Evolutionary conservation across 2,329 filamentous ascomycete genomes (phyloP), one percentile per base, ranked within the genome.

Genomic region (Phaeosphaeriaceae sp.): DNA sequence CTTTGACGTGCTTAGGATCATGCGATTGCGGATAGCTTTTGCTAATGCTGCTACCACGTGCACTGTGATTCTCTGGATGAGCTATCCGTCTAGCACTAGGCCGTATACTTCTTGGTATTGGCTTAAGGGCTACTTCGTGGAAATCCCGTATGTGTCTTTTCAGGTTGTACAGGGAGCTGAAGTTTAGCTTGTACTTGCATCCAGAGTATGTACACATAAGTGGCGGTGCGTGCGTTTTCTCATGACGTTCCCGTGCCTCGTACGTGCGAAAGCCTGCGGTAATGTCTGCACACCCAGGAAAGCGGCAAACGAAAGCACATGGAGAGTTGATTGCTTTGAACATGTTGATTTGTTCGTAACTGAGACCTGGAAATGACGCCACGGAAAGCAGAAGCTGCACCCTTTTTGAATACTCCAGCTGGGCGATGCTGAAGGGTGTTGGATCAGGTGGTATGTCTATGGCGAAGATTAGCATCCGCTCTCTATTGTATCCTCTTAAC

Each of bases 301-400:
- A 49, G n/a, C 46, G 46, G 30, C 46, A 49, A 9, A 39, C 34
- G 8, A 49, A 49, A 8, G 46, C 40, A 13, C 29, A 49, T 33
- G 40, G 17, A 12, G 8, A n/a, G 35, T 49, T 16, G 9, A 9
- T 15, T 11, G n/a, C 5, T 9, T 49, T 18, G 20, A 49, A 49
- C 11, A 8, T 43, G 0, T 17, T 18, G 11, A 49, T 32, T 21
- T 49, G 33, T 5, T 28, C 28, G 20, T 39, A 11, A 7, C 20
- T 39, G 6, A 49, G 34, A 16, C 39, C 40, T n/a, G 26, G 40
- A 39, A 38, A 35, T n/a, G 34, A 26, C 7, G 23, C 23, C 7
- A 26, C 23, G 11, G 23, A 26, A 26, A 45, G 33, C 18, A 45
- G 26, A n/a, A 45, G 8, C 18, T 29, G 17, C 15, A 38, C 42